Conservation (phyloP, 192 early-diverging fungal genomes). For the Entomortierella chlamydospora region DNA sequence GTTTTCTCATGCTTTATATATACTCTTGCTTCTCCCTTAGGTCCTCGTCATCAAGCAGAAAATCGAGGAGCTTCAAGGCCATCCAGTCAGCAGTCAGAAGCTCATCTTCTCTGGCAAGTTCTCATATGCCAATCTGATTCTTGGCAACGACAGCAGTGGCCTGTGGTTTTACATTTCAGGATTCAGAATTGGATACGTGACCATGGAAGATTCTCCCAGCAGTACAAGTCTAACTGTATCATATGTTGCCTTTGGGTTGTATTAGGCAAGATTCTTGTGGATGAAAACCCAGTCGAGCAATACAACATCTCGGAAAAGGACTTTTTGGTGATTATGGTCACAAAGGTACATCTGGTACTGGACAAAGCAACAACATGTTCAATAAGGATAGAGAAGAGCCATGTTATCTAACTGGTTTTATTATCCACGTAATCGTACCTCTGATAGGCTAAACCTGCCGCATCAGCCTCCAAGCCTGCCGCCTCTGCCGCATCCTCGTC, state of each 20-base stretch:
- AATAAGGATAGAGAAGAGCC: no score
- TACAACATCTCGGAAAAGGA: constrained; percentile 90
- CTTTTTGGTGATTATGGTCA: constrained; percentile 95
- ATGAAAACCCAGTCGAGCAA: constrained; percentile 78
- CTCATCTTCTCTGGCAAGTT: constrained; percentile 85
- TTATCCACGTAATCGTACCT: neutral
- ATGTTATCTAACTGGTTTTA: neutral
- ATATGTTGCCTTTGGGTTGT: neutral
- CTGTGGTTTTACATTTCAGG: neutral
- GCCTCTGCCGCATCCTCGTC: constrained; percentile 35
- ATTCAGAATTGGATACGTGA: neutral
- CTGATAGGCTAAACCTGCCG: constrained; percentile 57
- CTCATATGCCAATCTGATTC: neutral
- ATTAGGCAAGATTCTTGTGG: constrained; percentile 87
- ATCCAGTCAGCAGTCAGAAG: constrained; percentile 80
- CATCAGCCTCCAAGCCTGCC: constrained; percentile 38
- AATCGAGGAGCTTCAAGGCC: constrained; percentile 79
- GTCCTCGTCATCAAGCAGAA: constrained; percentile 82
- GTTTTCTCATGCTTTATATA: neutral
- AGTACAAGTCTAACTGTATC: neutral
- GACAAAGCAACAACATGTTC: neutral
- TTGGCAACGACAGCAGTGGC: neutral
- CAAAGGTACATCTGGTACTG: constrained; percentile 71
- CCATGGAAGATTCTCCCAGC: neutral
- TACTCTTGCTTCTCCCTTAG: constrained; percentile 51